Evolutionary conservation across 228 moss, liverwort and hornwort species (phyloP).

Genomic region (Sphagnum magellanicum): DNA sequence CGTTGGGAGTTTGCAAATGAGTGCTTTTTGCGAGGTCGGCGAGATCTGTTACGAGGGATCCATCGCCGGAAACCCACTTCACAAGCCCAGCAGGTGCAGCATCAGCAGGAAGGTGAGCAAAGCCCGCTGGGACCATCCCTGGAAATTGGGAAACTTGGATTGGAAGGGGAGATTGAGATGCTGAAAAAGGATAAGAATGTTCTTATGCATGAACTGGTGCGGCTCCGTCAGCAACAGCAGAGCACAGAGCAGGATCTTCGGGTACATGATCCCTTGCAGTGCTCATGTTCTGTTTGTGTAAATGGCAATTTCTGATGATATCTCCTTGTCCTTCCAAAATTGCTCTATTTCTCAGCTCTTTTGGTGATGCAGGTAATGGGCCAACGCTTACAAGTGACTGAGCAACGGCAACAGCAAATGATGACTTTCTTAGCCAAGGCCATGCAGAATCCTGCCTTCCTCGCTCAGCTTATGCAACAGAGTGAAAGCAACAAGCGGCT

Average conservation of each 20-base stretch:
- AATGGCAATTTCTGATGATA: background rate
- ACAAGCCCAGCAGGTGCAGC: constrained; percentile 50
- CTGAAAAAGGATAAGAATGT: constrained; percentile 90
- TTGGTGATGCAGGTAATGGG: constrained; percentile 52
- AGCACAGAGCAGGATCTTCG: constrained; percentile 76
- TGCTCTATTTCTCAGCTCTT: background rate
- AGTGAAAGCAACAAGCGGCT: constrained; percentile 80
- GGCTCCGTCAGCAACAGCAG: constrained; percentile 81
- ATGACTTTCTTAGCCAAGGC: constrained; percentile 97
- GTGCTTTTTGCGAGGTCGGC: constrained; percentile 78
- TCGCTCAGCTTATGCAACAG: constrained; percentile 81
- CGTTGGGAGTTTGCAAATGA: constrained; percentile 99
- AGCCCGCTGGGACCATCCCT: constrained; percentile 61
- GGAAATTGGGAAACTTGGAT: constrained; percentile 86
- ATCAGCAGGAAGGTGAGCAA: constrained; percentile 29
- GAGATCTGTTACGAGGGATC: constrained; percentile 62
- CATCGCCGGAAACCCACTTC: constrained; percentile 91
- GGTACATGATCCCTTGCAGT: constrained; percentile 12
- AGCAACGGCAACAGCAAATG: constrained; percentile 94
- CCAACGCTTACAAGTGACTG: constrained; percentile 71
- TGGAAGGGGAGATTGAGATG: constrained; percentile 87
- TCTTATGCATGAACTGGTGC: constrained; percentile 84
- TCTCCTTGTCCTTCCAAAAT: background rate
- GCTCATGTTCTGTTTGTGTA: background rate
- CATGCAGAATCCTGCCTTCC: constrained; percentile 92